Evolutionary conservation across 306 rosid species (phyloP), one percentile per base, ranked within the genome.

Genomic region (Acacia crassicarpa): DNA sequence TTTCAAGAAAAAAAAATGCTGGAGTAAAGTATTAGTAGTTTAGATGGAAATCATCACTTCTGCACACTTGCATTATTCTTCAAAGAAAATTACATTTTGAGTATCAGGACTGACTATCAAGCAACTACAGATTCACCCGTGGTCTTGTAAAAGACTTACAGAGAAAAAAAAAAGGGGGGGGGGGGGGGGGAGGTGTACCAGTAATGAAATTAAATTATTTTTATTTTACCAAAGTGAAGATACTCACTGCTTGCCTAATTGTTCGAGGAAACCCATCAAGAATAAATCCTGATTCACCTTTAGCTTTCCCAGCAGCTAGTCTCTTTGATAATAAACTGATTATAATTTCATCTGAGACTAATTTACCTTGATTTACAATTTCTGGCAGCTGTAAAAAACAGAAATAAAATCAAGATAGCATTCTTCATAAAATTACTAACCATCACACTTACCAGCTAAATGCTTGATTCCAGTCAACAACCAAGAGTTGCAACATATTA

Each of bases 221-320:
- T 44, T 40, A 22, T 38, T 44, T 23, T 71, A 44, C 38, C 33
- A 70, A 70, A 22, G 46, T 40, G 61, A 80, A 86, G 44, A 82
- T 78, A 82, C 98, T 89, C 85, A 93, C 98, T 62, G 98, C 99
- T 86, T 95, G 99, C 43, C 84, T 87, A 49, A 95, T 92, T 61
- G 98, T 95, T 51, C 99, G 90, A 46, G 99, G 99, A 79, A 95
- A 95, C 25, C 99, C 99, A 81, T 95, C 99, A 19, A 95, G 98
- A 87, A 95, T 95, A 80, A 95, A 95, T 73, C 99, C 97, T 1
- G 93, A 83, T 81, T 93, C 98, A 3, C 93, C 97, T 78, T 92
- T 92, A 16, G 92, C 88, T 83, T 88, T 90, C 43, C 97, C 95
- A 67, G 84, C 88, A 53, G 88, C 91, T 79, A 95, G 87, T 86